phyloP scores from a whole-genome alignment of 495 filamentous ascomycete species.

The Penicillium manginii region DNA sequence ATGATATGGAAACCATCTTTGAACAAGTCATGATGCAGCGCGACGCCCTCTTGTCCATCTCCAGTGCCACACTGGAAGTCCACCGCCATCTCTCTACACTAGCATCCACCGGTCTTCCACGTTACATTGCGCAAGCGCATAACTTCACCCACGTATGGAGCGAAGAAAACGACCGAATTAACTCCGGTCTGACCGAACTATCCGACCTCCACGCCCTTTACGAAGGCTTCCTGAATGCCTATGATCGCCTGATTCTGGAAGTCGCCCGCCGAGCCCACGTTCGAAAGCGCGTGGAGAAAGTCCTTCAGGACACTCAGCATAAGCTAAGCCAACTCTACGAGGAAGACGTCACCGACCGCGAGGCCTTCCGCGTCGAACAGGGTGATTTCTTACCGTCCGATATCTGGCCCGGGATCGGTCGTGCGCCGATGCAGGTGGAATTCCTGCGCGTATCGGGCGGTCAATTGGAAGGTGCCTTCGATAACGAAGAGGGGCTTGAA shows the following conservation, averaged over 20 bases:
- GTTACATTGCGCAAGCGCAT: constrained; percentile 69
- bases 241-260: constrained; percentile 82
- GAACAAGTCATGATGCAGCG: constrained; percentile 62
- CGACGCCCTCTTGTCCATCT: constrained; percentile 49
- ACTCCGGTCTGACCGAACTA: constrained; percentile 70
- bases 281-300: constrained; percentile 71
- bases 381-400: constrained; percentile 87
- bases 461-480: constrained; percentile 29
- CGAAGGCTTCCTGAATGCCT: constrained; percentile 79
- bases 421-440: constrained; percentile 61
- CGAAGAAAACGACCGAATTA: constrained; percentile 70
- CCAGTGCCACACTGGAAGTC: constrained; percentile 57
- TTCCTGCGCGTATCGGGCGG: constrained; percentile 50
- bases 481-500: constrained; percentile 9
- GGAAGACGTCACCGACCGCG: constrained; percentile 72
- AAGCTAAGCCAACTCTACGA: constrained; percentile 77
- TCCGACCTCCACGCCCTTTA: constrained; percentile 75
- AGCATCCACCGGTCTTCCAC: constrained; percentile 60
- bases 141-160: constrained; percentile 78
- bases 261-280: constrained; percentile 71
- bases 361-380: constrained; percentile 78
- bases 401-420: constrained; percentile 78
- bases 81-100: constrained; percentile 71
- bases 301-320: constrained; percentile 73
- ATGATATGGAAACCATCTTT: constrained; percentile 69